Evolutionary conservation across 2,329 filamentous ascomycete genomes (phyloP).

Genomic region (Ramularia endophylla): DNA sequence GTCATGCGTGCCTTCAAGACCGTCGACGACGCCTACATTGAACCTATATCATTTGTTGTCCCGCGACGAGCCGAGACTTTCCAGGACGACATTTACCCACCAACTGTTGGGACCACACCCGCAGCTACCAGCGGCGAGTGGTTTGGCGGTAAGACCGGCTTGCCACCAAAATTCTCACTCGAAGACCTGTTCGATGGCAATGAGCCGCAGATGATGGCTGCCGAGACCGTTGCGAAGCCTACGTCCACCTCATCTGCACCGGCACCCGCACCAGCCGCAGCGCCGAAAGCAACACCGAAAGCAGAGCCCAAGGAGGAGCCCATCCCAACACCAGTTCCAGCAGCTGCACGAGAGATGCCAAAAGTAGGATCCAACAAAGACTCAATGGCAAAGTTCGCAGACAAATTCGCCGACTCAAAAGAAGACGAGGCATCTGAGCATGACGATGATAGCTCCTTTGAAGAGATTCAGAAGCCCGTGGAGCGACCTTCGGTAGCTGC

Average conservation of each 20-base stretch:
- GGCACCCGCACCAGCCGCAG: slow-evolving; percentile 30
- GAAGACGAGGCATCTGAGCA: slow-evolving; percentile 55
- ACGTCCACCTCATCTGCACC: slow-evolving; percentile 27
- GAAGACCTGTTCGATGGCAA: slow-evolving; percentile 85
- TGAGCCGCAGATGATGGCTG: slow-evolving; percentile 68
- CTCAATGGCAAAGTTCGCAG: slow-evolving; percentile 78
- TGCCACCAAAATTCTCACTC: slow-evolving; percentile 89
- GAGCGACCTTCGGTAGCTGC: slow-evolving; percentile 49
- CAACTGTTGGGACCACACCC: slow-evolving; percentile 71
- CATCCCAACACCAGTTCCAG: slow-evolving; percentile 45
- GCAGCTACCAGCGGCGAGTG: slow-evolving; percentile 77
- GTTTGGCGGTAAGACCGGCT: slow-evolving; percentile 69
- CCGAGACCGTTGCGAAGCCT: slow-evolving; percentile 56
- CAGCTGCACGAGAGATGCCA: slow-evolving; percentile 46
- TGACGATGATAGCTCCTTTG: slow-evolving; percentile 71
- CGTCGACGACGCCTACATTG: slow-evolving; percentile 87
- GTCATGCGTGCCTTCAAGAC: slow-evolving; percentile 96
- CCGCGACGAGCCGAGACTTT: slow-evolving; percentile 89
- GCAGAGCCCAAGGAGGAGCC: slow-evolving; percentile 40
- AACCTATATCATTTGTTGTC: slow-evolving; percentile 96
- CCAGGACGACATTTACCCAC: slow-evolving; percentile 95
- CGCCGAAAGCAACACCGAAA: slow-evolving; percentile 40
- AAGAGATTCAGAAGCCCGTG: slow-evolving; percentile 71
- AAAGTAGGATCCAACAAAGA: slow-evolving; percentile 78
- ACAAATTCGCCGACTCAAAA: slow-evolving; percentile 70